Base-by-base conservation (phyloP, 371 early-diverging fungal species). In the Coemansia sp. region DNA sequence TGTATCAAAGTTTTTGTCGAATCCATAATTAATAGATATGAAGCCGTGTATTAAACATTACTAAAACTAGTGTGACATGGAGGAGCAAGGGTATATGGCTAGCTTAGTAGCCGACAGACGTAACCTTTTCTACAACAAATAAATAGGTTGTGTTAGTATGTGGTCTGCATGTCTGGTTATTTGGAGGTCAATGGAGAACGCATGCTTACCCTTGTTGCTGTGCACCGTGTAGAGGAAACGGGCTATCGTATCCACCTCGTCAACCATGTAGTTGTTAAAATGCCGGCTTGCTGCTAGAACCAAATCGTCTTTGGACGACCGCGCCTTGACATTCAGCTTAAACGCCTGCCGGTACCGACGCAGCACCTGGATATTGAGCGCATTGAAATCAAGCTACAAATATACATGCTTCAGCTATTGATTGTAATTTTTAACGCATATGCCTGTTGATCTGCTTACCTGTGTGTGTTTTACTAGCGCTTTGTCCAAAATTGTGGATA, bases 221-320 rank as follows among this genome's bases (percentile, higher is more conserved):
- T 75, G 76, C 47, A 79, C 72, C 0, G 80, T 64, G 58, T 73
- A 81, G 27, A 81, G 68, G 52, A 81, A 81, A 11, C 77, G 72
- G 8, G 81, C 81, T 69, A 81, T 77, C 59, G 81, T 81, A 58
- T 81, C 80, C 14, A 80, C 81, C 52, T 81, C 81, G 34, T 81
- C 80, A 18, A 81, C 74, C 18, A 60, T 59, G 48, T 72, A 69
- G 59, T 45, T 61, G 13, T 59, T 47, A 47, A 71, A 72, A 56
- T 81, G 81, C 18, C 69, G 59, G 42, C 67, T 69, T 13, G 69
- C 71, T 1, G 81, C 81, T 16, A 61, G 47, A 8, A 73, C 80
- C 54, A 81, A 52, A 26, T 81, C 81, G 8, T 81, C 81, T 48
- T 81, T 81, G 3, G 81, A 73, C 18, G 81, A 71, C 24, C 81